These are phyloP conservation scores for Verbascum thapsus DNA, from an alignment of 257 asterid genomes.

Conservation along the genomic window DNA sequence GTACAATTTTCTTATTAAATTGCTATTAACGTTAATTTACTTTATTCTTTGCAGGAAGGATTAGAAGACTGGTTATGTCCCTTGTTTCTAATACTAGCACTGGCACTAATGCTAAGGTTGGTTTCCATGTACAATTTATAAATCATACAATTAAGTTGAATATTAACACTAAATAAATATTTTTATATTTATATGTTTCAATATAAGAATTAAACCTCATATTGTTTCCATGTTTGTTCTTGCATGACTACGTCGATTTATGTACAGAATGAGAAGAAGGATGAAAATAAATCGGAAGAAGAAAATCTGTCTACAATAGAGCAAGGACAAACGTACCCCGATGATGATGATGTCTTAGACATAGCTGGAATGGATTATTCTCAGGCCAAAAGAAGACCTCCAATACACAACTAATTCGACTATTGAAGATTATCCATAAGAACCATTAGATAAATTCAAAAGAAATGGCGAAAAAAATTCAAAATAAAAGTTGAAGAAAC, in stretches of 20 bases:
- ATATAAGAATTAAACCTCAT: not conserved
- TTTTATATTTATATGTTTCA: not conserved
- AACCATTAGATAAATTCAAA: not conserved
- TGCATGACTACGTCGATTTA: conserved; percentile 12
- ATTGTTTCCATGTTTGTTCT: too few species aligned
- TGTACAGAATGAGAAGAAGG: conserved; percentile 51
- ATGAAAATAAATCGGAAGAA: conserved; percentile 41
- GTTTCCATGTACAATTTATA: conserved; percentile 30
- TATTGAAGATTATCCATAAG: not conserved
- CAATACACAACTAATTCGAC: conserved; percentile 71
- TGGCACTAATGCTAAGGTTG: conserved; percentile 52
- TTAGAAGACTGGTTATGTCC: conserved; percentile 50
- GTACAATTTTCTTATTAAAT: too few species aligned
- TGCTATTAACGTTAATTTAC: too few species aligned
- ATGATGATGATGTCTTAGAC: conserved; percentile 62
- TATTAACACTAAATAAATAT: too few species aligned
- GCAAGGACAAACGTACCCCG: conserved; percentile 39
- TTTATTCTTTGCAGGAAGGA: conserved; percentile 54
- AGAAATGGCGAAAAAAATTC: not conserved
- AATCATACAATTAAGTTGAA: too few species aligned
- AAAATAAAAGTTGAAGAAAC: not conserved
- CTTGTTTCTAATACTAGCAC: conserved; percentile 39
- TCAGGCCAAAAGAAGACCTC: conserved; percentile 72
- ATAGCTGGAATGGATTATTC: conserved; percentile 86
- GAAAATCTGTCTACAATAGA: conserved; percentile 37